Base-by-base conservation (phyloP, 2,329 filamentous ascomycete genomes). In the Claviceps sp. region DNA sequence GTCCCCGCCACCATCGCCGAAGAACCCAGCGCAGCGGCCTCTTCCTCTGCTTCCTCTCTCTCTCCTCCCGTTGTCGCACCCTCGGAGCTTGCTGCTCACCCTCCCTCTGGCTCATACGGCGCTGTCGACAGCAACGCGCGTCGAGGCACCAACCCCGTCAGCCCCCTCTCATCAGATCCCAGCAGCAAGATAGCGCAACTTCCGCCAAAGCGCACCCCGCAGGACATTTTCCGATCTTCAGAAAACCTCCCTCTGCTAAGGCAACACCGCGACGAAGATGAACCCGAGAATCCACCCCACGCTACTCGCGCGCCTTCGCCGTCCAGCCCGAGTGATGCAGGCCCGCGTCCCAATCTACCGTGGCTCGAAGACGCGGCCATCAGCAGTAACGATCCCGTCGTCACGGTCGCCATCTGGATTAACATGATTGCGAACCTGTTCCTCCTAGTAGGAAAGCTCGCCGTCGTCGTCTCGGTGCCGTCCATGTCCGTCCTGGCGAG, bases 331-430 rank as follows among this genome's bases (percentile, higher is more conserved):
- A 63, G 63, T 14, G 65, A 63, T 13, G 52, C 56, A 7, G 67
- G 67, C 0, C 69, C 72, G 26, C 72, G 72, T 51, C 76, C 76
- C 11, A 75, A 84, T 53, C 78, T 89, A 43, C 85, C 84, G 7
- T 84, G 81, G 65, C 77, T 86, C 52, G 84, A 86, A 53, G 85
- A 89, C 57, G 84, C 84, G 53, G 77, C 78, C 22, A 59, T 89
- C 2, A 85, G 89, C 61, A 87, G 83, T 56, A 76, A 82, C 47
- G 83, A 84, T 54, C 81, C 78, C 16, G 79, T 95, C 48, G 89
- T 96, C 48, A 85, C 82, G n/a, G 63, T 93, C 20, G 90, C 91
- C 43, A 93, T 97, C 61, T 91, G 89, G 65, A 70, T 94, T 65
- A 95, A 94, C 63, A 78, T 94, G 48, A 69, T 78, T 22, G 89